Conservation (phyloP, 108 stramenopile species). For the Fragilaria crotonensis region DNA sequence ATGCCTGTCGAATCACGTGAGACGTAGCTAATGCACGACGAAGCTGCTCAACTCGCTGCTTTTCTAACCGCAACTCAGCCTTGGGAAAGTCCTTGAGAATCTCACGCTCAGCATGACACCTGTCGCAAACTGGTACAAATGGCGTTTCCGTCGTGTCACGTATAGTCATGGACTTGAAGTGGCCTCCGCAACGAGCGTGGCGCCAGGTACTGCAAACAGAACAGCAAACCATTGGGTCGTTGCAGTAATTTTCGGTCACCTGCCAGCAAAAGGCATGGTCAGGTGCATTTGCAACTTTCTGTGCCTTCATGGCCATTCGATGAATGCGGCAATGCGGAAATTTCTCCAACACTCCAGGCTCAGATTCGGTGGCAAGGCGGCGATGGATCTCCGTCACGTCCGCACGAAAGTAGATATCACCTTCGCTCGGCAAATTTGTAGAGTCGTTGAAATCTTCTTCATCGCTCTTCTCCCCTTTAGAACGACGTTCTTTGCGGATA, state of each 20-base stretch:
- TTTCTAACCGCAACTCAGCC: slow-evolving; percentile 42
- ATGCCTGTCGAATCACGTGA: slow-evolving; percentile 65
- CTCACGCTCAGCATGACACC: slow-evolving; percentile 53
- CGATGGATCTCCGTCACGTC: slow-evolving; percentile 28
- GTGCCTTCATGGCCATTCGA: slow-evolving; percentile 25
- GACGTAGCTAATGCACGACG: slow-evolving; percentile 62
- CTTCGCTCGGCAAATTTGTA: slow-evolving; percentile 19
- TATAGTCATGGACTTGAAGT: slow-evolving; percentile 58
- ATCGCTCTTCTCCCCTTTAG: slow-evolving; percentile 19
- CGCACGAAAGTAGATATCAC: slow-evolving; percentile 20
- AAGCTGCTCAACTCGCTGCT: slow-evolving; percentile 66
- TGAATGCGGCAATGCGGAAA: slow-evolving; percentile 76
- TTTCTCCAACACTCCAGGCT: slow-evolving; percentile 76
- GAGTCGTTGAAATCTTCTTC: slow-evolving; percentile 27
- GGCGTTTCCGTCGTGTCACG: slow-evolving; percentile 30
- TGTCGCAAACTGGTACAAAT: slow-evolving; percentile 66
- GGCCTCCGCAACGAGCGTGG: slow-evolving; percentile 80
- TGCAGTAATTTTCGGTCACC: slow-evolving; percentile 63
- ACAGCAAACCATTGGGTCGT: slow-evolving; percentile 76
- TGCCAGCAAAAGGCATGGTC: slow-evolving; percentile 70
- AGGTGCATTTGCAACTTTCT: slow-evolving; percentile 22
- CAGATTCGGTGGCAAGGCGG: slow-evolving; percentile 29
- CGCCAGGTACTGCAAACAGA: slow-evolving; percentile 82
- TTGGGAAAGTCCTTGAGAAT: slow-evolving; percentile 32
- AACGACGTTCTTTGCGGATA: slow-evolving; percentile 52